Percentiles rank a stretch among this genome's conserved stretches.
Evolutionary conservation across 768 basidiomycete species (phyloP).

Genomic region (Tulasnella sp.): DNA sequence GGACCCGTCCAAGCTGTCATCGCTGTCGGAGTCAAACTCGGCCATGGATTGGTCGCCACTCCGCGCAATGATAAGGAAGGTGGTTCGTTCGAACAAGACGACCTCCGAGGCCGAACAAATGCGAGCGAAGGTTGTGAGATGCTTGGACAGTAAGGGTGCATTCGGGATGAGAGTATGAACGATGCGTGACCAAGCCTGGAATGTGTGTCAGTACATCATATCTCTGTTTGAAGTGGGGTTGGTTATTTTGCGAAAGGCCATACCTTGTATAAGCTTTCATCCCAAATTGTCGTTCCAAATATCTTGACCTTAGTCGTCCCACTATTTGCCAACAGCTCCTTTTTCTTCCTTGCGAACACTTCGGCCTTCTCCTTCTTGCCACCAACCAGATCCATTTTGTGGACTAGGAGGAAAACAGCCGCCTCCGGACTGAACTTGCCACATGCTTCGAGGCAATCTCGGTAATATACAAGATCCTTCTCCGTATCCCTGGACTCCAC

Average conservation of each 20-base stretch:
- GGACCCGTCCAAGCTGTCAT: constrained; percentile 45
- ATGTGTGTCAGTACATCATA: background rate
- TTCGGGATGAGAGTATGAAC: constrained; percentile 97
- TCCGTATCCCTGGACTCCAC: constrained; percentile 81
- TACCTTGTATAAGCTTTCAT: constrained; percentile 95
- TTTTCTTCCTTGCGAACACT: constrained; percentile 70
- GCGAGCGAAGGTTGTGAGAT: constrained; percentile 82
- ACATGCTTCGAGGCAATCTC: constrained; percentile 85
- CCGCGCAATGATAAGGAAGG: constrained; percentile 91
- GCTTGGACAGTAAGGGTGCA: constrained; percentile 81
- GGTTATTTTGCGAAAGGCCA: constrained; percentile 35
- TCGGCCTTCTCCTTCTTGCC: constrained; percentile 54
- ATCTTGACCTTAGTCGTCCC: constrained; percentile 65
- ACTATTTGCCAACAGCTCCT: constrained; percentile 72
- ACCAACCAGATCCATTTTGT: constrained; percentile 96
- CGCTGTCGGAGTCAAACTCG: constrained; percentile 34
- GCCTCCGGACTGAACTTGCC: constrained; percentile 79
- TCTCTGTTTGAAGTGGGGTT: constrained; percentile 24
- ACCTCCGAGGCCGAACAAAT: constrained; percentile 92
- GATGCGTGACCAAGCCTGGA: constrained; percentile 92
- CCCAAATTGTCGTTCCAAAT: constrained; percentile 95
- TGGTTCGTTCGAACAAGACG: constrained; percentile 94
- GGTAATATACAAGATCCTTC: constrained; percentile 85
- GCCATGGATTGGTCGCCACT: constrained; percentile 39
- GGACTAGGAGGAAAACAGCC: constrained; percentile 84